Evolutionary conservation across 2,329 filamentous ascomycete genomes (phyloP).

Genomic region (Trichoderma citrinoviride): DNA sequence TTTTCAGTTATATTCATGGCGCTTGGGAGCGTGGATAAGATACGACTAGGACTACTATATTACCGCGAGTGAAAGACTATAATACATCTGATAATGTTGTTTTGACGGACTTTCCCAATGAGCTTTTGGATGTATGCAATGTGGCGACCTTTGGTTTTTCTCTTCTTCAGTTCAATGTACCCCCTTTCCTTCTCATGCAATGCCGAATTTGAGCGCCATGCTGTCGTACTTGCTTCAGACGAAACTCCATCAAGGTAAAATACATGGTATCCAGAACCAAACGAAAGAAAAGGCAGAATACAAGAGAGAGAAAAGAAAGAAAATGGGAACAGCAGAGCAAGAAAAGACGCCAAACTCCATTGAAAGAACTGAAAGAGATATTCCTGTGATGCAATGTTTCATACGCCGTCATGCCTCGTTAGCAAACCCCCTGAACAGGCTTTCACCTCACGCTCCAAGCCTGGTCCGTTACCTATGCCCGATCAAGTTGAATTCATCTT

Average conservation of each 20-base stretch:
- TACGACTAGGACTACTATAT: not conserved
- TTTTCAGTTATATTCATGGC: constrained; percentile 9
- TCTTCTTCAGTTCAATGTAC: not conserved
- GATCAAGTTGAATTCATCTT: constrained; percentile 50
- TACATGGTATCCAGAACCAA: not conserved
- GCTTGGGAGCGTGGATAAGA: not conserved
- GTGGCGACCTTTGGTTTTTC: not conserved
- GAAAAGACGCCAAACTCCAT: not conserved
- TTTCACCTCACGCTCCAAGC: not conserved
- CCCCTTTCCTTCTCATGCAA: not conserved
- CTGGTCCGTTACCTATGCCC: constrained; percentile 45
- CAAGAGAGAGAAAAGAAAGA: not conserved
- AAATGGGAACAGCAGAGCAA: not conserved
- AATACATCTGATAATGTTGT: constrained; percentile 11
- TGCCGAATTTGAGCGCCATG: constrained; percentile 5
- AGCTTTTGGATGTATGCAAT: not conserved
- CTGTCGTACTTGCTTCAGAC: not conserved
- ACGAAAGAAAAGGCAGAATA: not conserved
- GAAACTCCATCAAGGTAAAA: not conserved
- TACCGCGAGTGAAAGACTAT: not conserved
- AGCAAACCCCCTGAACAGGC: not conserved
- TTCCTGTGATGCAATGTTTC: not conserved
- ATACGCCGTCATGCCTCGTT: not conserved
- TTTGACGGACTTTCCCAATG: not conserved
- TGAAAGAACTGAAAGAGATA: no score